Base-by-base conservation (phyloP, 495 filamentous ascomycete species). In the Penicillium angulare region DNA sequence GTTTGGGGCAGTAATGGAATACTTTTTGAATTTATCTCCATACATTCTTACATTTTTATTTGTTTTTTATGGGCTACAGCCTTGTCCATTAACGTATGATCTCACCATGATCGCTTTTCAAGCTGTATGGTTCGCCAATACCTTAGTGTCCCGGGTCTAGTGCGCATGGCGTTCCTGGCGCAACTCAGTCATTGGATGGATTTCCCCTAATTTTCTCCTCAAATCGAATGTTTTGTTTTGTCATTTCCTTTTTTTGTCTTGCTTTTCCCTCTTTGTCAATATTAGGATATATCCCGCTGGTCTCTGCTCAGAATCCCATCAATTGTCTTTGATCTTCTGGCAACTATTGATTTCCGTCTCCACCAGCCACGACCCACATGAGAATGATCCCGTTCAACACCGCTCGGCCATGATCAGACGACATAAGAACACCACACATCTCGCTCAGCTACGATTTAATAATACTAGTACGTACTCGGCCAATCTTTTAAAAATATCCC, bases 341-440 rank as follows among this genome's bases (percentile, higher is more conserved):
- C 3, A 17, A 39, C 18, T 39, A 21, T 22, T 35, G 33, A 35
- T n/a, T 35, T 15, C 33, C 12, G 34, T 41, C 38, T 41, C 38
- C 38, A 41, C 36, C n/a, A n/a, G 12, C 9, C 38, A 35, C 9
- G 33, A 34, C 33, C 31, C 44, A 38, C 20, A 47, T 40, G 20
- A 52, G 47, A 46, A 59, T 59, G 52, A 51, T 23, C 31, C 51
- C 17, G 31, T 48, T 32, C 43, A 41, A 26, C 39, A 18, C 44
- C 47, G 49, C 49, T 60, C 61, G 61, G 57, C 61, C 53, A 68
- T 71, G 64, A 56, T 61, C 59, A 67, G 63, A 52, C 65, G 52
- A 41, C 51, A 43, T 26, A 57, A 64, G 47, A 33, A 44, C 45
- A 56, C 56, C 43, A 59, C 64, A 54, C 64, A 66, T 65, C 59